A percentile compares a stretch with the other conserved stretches of the same genome.
Evolutionary conservation across 73 alveolate species (phyloP).

Genomic region (Diophrys sp.): DNA sequence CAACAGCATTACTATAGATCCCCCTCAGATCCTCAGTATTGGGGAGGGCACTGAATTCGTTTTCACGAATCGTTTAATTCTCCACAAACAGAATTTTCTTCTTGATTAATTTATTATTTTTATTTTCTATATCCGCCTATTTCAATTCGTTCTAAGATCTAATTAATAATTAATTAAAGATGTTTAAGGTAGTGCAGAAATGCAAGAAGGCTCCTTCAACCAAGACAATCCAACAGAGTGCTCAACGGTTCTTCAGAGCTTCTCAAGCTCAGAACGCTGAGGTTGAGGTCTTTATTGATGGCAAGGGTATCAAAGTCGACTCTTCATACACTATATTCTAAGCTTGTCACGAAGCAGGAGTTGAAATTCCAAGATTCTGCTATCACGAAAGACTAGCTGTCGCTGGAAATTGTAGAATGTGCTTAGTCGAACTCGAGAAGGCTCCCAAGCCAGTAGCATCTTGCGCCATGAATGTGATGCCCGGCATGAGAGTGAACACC

Average conservation of each 20-base stretch:
- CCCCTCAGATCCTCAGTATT: background rate
- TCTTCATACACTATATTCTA: slow-evolving; percentile 58
- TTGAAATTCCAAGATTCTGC: slow-evolving; percentile 61
- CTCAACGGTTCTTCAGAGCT: slow-evolving; percentile 8
- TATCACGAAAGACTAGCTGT: slow-evolving; percentile 69
- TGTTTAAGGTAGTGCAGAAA: too few relatives aligned
- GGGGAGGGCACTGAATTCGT: background rate
- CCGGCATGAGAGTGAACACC: slow-evolving; percentile 83
- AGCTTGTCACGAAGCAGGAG: slow-evolving; percentile 66
- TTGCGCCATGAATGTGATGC: slow-evolving; percentile 85
- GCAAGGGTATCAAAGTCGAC: slow-evolving; percentile 53
- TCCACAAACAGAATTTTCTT: background rate
- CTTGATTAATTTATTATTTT: background rate
- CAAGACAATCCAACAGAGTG: too few relatives aligned
- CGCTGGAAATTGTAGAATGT: slow-evolving; percentile 94
- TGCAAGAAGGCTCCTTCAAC: too few relatives aligned
- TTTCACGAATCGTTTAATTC: background rate
- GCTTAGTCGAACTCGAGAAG: slow-evolving; percentile 88
- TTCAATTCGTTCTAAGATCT: too few relatives aligned
- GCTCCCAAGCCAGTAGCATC: slow-evolving; percentile 88
- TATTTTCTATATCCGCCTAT: background rate
- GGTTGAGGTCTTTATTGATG: slow-evolving; percentile 56
- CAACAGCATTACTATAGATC: background rate
- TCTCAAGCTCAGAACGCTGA: slow-evolving; percentile 5
- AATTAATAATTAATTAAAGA: too few relatives aligned